These are phyloP conservation scores for Candida odintsovae DNA, from an alignment of 805 yeast species.

Conservation along the genomic window DNA sequence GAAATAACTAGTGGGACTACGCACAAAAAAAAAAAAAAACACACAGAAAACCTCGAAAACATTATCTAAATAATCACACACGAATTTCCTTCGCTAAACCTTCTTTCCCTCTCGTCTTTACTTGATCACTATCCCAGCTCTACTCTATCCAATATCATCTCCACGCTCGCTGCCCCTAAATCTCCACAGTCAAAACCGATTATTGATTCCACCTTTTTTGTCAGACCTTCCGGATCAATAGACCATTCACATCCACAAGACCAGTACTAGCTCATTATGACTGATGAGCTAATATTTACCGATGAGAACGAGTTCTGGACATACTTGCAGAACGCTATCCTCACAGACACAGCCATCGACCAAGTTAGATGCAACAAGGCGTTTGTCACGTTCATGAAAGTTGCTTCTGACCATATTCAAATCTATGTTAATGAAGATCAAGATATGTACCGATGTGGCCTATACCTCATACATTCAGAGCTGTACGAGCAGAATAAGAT, in stretches of 20 bases:
- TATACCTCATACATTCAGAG: constrained; percentile 27
- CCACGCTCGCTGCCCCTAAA: background rate
- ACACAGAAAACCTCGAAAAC: background rate
- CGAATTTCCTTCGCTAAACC: background rate
- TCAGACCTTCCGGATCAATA: background rate
- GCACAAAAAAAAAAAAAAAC: too few species aligned
- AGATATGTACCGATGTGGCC: constrained; percentile 31
- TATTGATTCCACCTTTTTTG: too few species aligned
- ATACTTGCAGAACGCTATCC: constrained; percentile 10
- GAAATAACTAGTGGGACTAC: too few species aligned
- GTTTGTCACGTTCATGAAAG: constrained; percentile 18
- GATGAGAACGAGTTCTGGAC: constrained; percentile 18
- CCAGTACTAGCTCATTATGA: constrained; percentile 5
- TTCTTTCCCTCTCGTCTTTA: too few species aligned
- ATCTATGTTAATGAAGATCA: constrained; percentile 21
- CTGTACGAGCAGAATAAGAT: constrained; percentile 32
- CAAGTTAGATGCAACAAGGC: constrained; percentile 12
- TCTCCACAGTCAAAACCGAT: too few species aligned
- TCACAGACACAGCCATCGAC: constrained; percentile 7
- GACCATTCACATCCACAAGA: background rate
- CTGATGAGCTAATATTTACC: constrained; percentile 17
- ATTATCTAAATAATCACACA: background rate
- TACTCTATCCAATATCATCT: background rate
- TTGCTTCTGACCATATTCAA: constrained; percentile 20
- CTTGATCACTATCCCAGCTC: too few species aligned